Conservation (phyloP, 140 eudicot species). For the Oenanthe javanica region DNA sequence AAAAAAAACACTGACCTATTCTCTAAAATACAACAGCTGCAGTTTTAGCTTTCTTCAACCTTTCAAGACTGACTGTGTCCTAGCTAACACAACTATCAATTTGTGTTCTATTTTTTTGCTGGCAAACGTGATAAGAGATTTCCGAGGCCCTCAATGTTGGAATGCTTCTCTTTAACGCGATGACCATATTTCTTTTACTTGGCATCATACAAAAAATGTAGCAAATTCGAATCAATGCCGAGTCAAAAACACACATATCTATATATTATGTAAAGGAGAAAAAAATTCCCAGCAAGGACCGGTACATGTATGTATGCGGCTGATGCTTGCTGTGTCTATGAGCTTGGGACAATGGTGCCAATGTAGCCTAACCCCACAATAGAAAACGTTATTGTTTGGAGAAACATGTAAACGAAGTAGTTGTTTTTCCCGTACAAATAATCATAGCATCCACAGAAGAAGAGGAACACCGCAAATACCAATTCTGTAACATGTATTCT, state of each 20-base stretch:
- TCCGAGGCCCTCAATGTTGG: neutral
- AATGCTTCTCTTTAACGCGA: neutral
- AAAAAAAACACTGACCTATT: constrained; percentile 1
- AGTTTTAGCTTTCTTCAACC: neutral
- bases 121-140: neutral
- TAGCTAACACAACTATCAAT: neutral
- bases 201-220: neutral
- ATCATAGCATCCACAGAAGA: constrained; percentile 55
- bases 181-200: neutral
- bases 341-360: constrained; percentile 49
- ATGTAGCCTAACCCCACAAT: constrained; percentile 54
- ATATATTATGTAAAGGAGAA: neutral
- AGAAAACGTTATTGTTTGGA: constrained; percentile 52
- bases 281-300: neutral
- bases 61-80: neutral
- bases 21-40: constrained; percentile 2
- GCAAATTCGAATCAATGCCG: neutral
- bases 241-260: neutral
- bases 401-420: constrained; percentile 52
- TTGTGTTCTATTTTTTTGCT: constrained; percentile 3
- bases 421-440: constrained; percentile 41
- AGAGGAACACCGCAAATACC: constrained; percentile 43
- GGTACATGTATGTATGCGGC: neutral
- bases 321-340: constrained; percentile 17
- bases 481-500: constrained; percentile 43